These are phyloP conservation scores for Gymnopilus junonius DNA, from an alignment of 768 basidiomycete species.

Conservation along the genomic window DNA sequence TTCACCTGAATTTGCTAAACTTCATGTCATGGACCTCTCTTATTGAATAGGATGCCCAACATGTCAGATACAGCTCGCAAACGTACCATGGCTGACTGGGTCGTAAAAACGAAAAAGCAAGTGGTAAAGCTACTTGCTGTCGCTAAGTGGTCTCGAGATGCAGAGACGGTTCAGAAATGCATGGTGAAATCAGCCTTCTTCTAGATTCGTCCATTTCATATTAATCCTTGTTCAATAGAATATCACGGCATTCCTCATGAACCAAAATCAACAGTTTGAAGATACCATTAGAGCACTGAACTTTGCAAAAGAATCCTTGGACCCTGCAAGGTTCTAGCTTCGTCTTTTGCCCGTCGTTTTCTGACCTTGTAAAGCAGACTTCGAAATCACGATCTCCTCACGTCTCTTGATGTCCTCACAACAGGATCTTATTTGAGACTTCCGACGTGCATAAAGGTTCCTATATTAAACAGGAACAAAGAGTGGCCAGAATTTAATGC, in stretches of 20 bases:
- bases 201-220: not conserved
- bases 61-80: constrained; percentile 85
- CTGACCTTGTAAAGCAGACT: constrained; percentile 50
- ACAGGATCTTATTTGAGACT: constrained; percentile 86
- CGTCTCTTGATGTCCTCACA: constrained; percentile 87
- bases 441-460: constrained; percentile 80
- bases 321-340: constrained; percentile 69
- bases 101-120: constrained; percentile 89
- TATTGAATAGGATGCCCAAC: constrained; percentile 70
- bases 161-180: constrained; percentile 82
- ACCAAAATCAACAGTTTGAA: constrained; percentile 85
- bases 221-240: constrained; percentile 52
- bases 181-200: constrained; percentile 54
- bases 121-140: constrained; percentile 89
- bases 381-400: constrained; percentile 92
- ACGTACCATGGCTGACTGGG: constrained; percentile 84
- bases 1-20: not conserved
- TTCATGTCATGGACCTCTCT: constrained; percentile 5
- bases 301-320: constrained; percentile 69
- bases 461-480: constrained; percentile 8
- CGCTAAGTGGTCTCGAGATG: constrained; percentile 86
- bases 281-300: constrained; percentile 64
- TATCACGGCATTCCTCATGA: constrained; percentile 84
- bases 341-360: not conserved
- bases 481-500: not conserved